These are phyloP conservation scores for Elymus sibiricus DNA, from an alignment of 176 grass and related monocot genomes.

Conservation along the genomic window DNA sequence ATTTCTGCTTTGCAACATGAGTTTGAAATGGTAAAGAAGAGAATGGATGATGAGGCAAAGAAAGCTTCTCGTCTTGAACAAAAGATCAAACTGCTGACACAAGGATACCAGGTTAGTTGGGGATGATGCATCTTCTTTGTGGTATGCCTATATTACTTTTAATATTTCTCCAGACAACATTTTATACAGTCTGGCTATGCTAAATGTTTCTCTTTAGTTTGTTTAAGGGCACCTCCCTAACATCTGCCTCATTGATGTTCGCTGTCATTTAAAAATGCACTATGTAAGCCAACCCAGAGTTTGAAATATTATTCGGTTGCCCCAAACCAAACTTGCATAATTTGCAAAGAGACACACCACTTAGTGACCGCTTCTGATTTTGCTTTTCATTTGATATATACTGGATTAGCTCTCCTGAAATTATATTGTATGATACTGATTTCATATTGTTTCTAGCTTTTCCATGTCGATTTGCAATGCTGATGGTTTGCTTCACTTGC, in stretches of 20 bases:
- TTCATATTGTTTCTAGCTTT: neutral
- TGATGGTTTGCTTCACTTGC: constrained; percentile 4
- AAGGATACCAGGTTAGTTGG: constrained; percentile 79
- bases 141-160: neutral
- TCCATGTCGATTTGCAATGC: neutral
- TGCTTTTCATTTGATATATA: neutral
- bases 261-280: neutral
- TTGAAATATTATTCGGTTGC: neutral
- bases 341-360: neutral
- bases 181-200: neutral
- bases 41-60: constrained; percentile 91
- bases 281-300: neutral
- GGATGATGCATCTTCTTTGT: neutral
- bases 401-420: constrained; percentile 1
- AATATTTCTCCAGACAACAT: neutral
- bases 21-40: constrained; percentile 85
- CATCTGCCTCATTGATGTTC: neutral
- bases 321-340: neutral
- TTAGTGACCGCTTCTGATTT: neutral
- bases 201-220: neutral
- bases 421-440: constrained; percentile 1
- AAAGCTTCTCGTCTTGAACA: constrained; percentile 78
- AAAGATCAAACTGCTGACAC: constrained; percentile 89
- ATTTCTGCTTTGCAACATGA: constrained; percentile 73
- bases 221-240: neutral